Percentiles rank a stretch among this genome's conserved stretches.
Conservation (phyloP, 2,329 filamentous ascomycete genomes). For the Fusarium poae region DNA sequence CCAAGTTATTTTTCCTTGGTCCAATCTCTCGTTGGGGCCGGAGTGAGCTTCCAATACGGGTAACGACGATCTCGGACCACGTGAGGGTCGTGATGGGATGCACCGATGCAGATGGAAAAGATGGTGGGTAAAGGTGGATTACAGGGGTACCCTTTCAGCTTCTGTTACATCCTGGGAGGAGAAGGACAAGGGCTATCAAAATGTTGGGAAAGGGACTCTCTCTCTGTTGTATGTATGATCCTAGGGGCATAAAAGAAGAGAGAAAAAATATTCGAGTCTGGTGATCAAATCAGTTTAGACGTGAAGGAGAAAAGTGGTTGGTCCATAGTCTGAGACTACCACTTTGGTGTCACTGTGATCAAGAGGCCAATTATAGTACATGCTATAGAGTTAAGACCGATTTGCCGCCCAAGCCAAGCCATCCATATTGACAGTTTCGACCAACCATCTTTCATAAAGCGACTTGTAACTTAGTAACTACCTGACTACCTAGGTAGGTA, state of each 20-base stretch:
- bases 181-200: conserved; percentile 16
- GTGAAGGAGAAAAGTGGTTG: conserved; percentile 17
- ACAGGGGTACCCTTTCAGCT: conserved; percentile 20
- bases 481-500: too few relatives aligned
- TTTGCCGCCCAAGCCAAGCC: conserved; percentile 29
- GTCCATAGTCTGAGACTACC: conserved; percentile 1
- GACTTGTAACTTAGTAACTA: too few relatives aligned
- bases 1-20: conserved; percentile 28
- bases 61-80: conserved; percentile 42
- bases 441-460: conserved; percentile 36
- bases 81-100: conserved; percentile 30
- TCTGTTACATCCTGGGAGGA: conserved; percentile 24
- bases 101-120: conserved; percentile 3
- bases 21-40: conserved; percentile 28
- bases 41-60: conserved; percentile 45
- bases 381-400: conserved; percentile 1
- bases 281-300: conserved; percentile 6
- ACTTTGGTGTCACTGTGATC: conserved; percentile 27
- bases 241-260: background rate
- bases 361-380: conserved; percentile 25
- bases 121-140: conserved; percentile 16
- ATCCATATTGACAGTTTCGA: conserved; percentile 15
- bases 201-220: conserved; percentile 25
- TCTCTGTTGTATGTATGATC: background rate
- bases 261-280: conserved; percentile 4